Conservation (phyloP, 352 stramenopile species). For the Globisporangium ultimum region DNA sequence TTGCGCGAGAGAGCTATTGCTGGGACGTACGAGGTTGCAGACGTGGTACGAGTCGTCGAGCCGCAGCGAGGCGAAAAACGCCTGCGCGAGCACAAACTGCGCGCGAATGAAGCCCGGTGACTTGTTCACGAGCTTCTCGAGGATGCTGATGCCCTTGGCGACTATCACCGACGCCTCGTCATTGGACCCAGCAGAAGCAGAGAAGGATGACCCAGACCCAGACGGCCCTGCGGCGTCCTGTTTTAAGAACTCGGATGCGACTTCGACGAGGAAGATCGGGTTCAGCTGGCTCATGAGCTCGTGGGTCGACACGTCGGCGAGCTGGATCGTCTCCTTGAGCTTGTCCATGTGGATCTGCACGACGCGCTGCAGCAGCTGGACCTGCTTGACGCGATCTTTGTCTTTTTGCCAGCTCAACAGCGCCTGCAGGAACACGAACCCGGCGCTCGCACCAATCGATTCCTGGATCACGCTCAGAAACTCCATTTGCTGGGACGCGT, state of each 20-base stretch:
- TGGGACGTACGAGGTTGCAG: slow-evolving; percentile 38
- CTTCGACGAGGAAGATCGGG: slow-evolving; percentile 86
- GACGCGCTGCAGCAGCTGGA: slow-evolving; percentile 69
- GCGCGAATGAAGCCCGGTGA: slow-evolving; percentile 83
- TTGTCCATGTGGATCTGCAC: slow-evolving; percentile 84
- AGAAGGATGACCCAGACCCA: no score
- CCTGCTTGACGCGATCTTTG: slow-evolving; percentile 56
- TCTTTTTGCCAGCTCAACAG: slow-evolving; percentile 83
- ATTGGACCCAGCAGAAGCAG: slow-evolving; percentile 11
- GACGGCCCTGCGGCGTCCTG: slow-evolving; percentile 23
- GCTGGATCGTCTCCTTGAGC: slow-evolving; percentile 62
- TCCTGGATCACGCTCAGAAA: slow-evolving; percentile 90
- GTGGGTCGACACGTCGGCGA: slow-evolving; percentile 61
- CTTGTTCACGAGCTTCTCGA: slow-evolving; percentile 82
- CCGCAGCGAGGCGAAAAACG: slow-evolving; percentile 63
- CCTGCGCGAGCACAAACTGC: slow-evolving; percentile 80
- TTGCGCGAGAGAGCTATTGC: background rate
- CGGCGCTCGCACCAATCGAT: slow-evolving; percentile 71
- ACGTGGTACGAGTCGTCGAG: slow-evolving; percentile 82
- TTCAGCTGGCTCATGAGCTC: slow-evolving; percentile 81
- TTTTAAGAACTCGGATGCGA: slow-evolving; percentile 77
- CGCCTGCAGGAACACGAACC: slow-evolving; percentile 85
- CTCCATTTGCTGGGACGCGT: slow-evolving; percentile 91
- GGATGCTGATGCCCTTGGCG: slow-evolving; percentile 60
- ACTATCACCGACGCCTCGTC: slow-evolving; percentile 15